Conservation (phyloP, 352 stramenopile species). For the Phytophthora foliorum region DNA sequence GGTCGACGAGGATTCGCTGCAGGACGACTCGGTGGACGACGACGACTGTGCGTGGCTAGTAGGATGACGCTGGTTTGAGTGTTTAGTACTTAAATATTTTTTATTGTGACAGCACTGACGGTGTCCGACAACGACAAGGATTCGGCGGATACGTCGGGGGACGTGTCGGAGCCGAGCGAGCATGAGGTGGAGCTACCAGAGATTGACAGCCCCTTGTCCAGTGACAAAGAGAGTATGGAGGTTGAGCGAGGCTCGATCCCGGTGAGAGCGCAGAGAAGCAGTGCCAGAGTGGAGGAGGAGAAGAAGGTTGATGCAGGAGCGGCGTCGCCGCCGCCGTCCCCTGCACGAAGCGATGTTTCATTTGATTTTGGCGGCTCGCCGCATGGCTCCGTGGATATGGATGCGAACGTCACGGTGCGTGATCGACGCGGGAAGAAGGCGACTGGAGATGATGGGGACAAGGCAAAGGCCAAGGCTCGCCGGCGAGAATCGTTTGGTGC, state of each 20-base stretch:
- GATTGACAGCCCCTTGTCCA: slow-evolving; percentile 41
- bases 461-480: slow-evolving; percentile 38
- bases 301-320: slow-evolving; percentile 16
- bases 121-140: slow-evolving; percentile 62
- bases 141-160: slow-evolving; percentile 51
- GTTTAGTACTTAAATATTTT: background rate
- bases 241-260: slow-evolving; percentile 44
- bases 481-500: slow-evolving; percentile 54
- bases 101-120: slow-evolving; percentile 37
- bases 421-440: slow-evolving; percentile 29
- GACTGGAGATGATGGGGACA: slow-evolving; percentile 24
- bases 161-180: slow-evolving; percentile 56
- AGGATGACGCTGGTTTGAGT: slow-evolving; percentile 13
- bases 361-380: slow-evolving; percentile 55
- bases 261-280: slow-evolving; percentile 36
- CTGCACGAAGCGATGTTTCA: slow-evolving; percentile 40
- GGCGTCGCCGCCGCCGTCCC: slow-evolving; percentile 21
- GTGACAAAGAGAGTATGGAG: slow-evolving; percentile 26
- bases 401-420: slow-evolving; percentile 41
- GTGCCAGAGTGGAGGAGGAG: slow-evolving; percentile 24
- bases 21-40: slow-evolving; percentile 48
- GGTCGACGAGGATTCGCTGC: slow-evolving; percentile 67
- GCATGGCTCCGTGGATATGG: slow-evolving; percentile 40
- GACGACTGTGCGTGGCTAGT: slow-evolving; percentile 34
- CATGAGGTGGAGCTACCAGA: slow-evolving; percentile 54